Evolutionary conservation across 805 yeast species (phyloP), one percentile per base, ranked within the genome.

Genomic region (Candida endomychidarum): DNA sequence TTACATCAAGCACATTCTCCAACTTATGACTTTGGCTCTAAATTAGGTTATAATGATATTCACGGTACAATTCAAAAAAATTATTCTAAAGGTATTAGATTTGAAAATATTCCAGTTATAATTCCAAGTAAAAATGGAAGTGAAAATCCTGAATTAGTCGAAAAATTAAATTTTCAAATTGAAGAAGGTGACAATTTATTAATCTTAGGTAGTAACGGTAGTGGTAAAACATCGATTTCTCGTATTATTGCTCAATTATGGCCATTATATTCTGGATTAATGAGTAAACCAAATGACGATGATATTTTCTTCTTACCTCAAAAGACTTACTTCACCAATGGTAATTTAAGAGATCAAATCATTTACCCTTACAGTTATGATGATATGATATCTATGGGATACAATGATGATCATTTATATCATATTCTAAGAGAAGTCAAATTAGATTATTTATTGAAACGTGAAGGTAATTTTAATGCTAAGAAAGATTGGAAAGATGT

Each of bases 291-390:
- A 11, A 63, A 70, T 31, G 74, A 74, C 36, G 75, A 75, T 34
- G 89, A 87, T 47, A 74, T 90, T 19, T 72, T 81, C 43, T 89
- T 80, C 58, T 72, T 90, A 41, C 95, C 96, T 9, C 97, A 90
- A 65, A 79, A 83, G 51, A 83, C 95, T 5, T 90, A 89, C 60
- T 86, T 90, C 60, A 72, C 83, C 22, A 74, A 77, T 43, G 96
- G 96, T 5, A 83, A 91, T 18, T 76, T 90, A 47, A 77, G 96
- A 50, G 97, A 90, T 57, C 98, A 90, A 65, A 77, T 90, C 32
- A 89, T 86, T 30, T 90, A 90, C 55, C 98, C 98, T 3, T 66
- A 78, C 63, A 78, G 86, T 14, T 80, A 87, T 53, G 77, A 74
- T 29, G 90, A 86, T 35, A 86, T 89, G 84, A 63, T 84, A 33